Evolutionary conservation across 495 filamentous ascomycete species (phyloP).

Genomic region (Choiromyces venosus): DNA sequence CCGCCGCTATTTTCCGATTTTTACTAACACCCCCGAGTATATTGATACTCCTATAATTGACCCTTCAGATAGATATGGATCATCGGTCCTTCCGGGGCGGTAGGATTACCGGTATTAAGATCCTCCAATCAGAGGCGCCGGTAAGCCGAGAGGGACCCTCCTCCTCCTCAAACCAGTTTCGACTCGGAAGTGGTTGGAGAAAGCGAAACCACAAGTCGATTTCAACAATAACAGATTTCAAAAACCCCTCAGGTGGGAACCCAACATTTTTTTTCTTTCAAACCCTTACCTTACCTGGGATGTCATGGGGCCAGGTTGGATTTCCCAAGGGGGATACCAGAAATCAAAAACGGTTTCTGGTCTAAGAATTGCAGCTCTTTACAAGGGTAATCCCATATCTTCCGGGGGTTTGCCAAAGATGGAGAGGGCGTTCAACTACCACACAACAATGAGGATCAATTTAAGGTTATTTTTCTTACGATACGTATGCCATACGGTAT

Average conservation of each 20-base stretch:
- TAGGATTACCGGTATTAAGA: background rate
- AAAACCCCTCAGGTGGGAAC: background rate
- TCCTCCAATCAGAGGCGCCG: background rate
- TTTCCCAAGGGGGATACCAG: background rate
- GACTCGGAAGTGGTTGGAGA: background rate
- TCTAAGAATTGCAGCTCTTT: background rate
- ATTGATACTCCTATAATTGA: too few species aligned
- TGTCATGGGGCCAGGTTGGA: background rate
- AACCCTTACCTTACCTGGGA: background rate
- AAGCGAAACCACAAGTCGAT: background rate
- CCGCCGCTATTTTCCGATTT: too few species aligned
- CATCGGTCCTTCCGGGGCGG: background rate
- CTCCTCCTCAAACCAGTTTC: background rate
- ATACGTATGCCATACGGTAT: background rate
- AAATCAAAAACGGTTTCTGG: background rate
- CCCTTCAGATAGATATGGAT: background rate
- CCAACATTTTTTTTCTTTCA: background rate
- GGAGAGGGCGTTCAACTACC: background rate
- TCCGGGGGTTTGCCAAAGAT: background rate
- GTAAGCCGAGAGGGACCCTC: background rate
- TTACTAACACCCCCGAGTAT: too few species aligned
- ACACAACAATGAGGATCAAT: background rate
- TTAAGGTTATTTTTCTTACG: background rate
- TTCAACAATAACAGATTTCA: background rate
- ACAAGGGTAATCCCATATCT: background rate